Percentiles rank a stretch among this genome's conserved stretches.
phyloP scores from a whole-genome alignment of 306 rosid genomes.

The Quercus gilva region DNA sequence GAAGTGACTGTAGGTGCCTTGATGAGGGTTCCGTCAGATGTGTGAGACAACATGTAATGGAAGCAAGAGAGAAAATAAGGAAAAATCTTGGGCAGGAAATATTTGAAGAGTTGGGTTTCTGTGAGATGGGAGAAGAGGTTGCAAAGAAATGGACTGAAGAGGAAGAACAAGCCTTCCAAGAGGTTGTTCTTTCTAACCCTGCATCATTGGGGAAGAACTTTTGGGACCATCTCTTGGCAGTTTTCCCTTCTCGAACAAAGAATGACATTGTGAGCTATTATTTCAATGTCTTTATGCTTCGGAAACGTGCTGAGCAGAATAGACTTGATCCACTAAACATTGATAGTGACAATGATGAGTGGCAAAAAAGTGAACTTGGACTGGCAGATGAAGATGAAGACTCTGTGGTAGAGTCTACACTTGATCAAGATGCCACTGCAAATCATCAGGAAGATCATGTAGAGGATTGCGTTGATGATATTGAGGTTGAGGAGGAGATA shows the following conservation, averaged over 20 bases:
- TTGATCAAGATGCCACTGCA: slow-evolving; percentile 13
- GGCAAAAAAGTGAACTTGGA: slow-evolving; percentile 25
- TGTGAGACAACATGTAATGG: slow-evolving; percentile 27
- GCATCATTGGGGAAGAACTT: slow-evolving; percentile 33
- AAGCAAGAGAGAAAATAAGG: slow-evolving; percentile 29
- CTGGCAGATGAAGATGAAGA: slow-evolving; percentile 16
- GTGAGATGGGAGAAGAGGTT: slow-evolving; percentile 44
- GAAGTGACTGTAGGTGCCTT: slow-evolving; percentile 25
- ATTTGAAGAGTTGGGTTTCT: slow-evolving; percentile 32
- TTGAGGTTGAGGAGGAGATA: slow-evolving; percentile 24
- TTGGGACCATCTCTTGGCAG: slow-evolving; percentile 23
- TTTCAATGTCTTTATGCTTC: slow-evolving; percentile 38
- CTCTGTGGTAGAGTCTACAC: slow-evolving; percentile 31
- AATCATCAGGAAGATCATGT: slow-evolving; percentile 14
- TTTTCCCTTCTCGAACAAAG: slow-evolving; percentile 26
- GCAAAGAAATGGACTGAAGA: slow-evolving; percentile 28
- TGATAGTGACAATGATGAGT: slow-evolving; percentile 41
- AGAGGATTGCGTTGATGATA: slow-evolving; percentile 15
- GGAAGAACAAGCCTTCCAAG: slow-evolving; percentile 30
- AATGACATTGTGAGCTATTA: slow-evolving; percentile 40
- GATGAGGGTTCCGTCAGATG: slow-evolving; percentile 36
- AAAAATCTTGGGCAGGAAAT: slow-evolving; percentile 23
- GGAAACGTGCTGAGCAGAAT: slow-evolving; percentile 35
- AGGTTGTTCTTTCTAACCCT: slow-evolving; percentile 33
- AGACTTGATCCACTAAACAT: slow-evolving; percentile 25